A percentile compares a stretch with the other conserved stretches of the same genome.
These are phyloP conservation scores for Psidium guajava DNA, from an alignment of 345 rosid genomes.

Conservation along the genomic window DNA sequence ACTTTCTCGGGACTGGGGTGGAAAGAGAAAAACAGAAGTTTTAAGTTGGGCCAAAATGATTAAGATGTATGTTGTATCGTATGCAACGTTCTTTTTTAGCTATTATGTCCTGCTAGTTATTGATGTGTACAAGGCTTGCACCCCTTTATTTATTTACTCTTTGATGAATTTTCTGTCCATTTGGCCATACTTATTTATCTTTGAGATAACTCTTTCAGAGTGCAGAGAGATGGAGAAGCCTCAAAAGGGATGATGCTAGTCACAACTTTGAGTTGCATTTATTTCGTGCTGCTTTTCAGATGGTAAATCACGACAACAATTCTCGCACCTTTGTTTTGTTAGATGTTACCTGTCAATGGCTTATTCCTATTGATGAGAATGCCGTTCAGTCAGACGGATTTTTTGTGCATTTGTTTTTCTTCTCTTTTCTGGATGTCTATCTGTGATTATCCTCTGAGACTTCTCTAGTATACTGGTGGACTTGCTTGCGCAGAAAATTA, in stretches of 20 bases:
- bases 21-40: neutral
- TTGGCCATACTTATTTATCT: neutral
- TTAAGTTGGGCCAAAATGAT: neutral
- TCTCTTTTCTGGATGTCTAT: neutral
- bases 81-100: neutral
- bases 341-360: neutral
- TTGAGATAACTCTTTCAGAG: conserved; percentile 32
- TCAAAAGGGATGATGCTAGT: conserved; percentile 59
- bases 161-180: neutral
- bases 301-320: conserved; percentile 27
- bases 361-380: neutral
- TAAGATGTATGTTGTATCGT: neutral
- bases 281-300: conserved; percentile 88
- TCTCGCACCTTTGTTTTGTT: neutral
- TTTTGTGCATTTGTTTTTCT: neutral
- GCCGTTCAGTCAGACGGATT: neutral
- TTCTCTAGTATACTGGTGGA: neutral
- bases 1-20: neutral
- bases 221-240: conserved; percentile 85
- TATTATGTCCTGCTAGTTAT: neutral
- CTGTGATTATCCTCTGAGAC: neutral
- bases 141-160: neutral
- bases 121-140: neutral
- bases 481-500: neutral
- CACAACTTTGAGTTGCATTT: conserved; percentile 87